Evolutionary conservation across 768 basidiomycete genomes (phyloP).

Genomic region (Daedalea quercina): DNA sequence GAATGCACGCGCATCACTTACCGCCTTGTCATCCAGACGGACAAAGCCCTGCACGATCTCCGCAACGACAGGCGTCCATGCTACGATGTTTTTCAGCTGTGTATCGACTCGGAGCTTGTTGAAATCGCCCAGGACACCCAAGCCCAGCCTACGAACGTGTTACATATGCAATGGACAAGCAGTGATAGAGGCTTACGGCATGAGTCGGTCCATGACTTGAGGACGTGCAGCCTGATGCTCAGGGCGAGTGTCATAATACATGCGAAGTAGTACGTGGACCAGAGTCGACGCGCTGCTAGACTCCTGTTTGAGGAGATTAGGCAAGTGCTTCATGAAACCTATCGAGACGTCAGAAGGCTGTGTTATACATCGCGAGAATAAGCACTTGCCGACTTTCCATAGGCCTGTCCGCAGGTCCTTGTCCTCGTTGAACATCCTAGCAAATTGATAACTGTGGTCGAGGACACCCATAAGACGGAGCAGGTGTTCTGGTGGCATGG

Average conservation of each 20-base stretch:
- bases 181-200: conserved; percentile 46
- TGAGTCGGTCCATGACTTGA: conserved; percentile 66
- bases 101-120: conserved; percentile 84
- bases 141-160: conserved; percentile 54
- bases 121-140: conserved; percentile 87
- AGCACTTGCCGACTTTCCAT: conserved; percentile 94
- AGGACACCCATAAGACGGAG: conserved; percentile 92
- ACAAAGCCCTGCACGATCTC: conserved; percentile 90
- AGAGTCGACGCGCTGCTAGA: conserved; percentile 94
- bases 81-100: conserved; percentile 90
- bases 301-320: conserved; percentile 96
- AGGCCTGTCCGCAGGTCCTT: conserved; percentile 93
- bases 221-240: conserved; percentile 82
- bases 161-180: background rate
- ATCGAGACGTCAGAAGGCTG: background rate
- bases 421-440: conserved; percentile 95
- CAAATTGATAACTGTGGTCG: conserved; percentile 97
- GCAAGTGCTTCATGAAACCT: conserved; percentile 99
- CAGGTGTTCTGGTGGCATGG: conserved; percentile 91
- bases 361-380: background rate
- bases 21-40: conserved; percentile 85
- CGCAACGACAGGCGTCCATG: conserved; percentile 99
- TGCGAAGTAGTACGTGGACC: conserved; percentile 83
- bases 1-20: conserved; percentile 46
- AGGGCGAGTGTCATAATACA: conserved; percentile 89